phyloP scores from a whole-genome alignment of 495 filamentous ascomycete species.

The Oleoguttula mirabilis region DNA sequence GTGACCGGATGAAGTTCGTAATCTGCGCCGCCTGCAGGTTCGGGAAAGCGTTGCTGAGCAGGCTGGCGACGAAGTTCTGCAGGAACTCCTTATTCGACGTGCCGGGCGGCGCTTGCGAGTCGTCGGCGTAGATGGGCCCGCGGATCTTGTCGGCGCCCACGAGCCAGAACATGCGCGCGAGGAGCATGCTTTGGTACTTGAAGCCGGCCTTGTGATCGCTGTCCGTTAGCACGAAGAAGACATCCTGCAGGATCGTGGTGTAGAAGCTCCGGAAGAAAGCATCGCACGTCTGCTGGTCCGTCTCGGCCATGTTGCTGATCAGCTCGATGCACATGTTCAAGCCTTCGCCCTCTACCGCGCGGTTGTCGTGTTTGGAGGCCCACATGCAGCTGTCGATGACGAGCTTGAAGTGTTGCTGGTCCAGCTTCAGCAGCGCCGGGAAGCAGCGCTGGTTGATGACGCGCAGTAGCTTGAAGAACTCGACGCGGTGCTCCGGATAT shows the following conservation, averaged over 20 bases:
- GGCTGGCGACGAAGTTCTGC: conserved; percentile 64
- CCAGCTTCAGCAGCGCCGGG: conserved; percentile 79
- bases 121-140: conserved; percentile 72
- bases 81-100: conserved; percentile 87
- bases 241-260: conserved; percentile 86
- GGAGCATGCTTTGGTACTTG: conserved; percentile 86
- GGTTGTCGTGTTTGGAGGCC: conserved; percentile 99
- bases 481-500: conserved; percentile 93
- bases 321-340: conserved; percentile 97
- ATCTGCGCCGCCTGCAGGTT: conserved; percentile 89
- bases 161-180: conserved; percentile 94
- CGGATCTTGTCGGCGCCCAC: conserved; percentile 75
- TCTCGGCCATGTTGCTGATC: conserved; percentile 93
- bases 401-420: conserved; percentile 94
- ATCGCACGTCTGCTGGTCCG: conserved; percentile 70
- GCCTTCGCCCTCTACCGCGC: conserved; percentile 94
- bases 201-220: conserved; percentile 98
- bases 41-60: conserved; percentile 84
- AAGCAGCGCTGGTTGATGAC: conserved; percentile 96
- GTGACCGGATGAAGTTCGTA: conserved; percentile 68
- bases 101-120: conserved; percentile 69
- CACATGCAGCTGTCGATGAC: conserved; percentile 99
- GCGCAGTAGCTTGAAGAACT: conserved; percentile 93
- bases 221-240: conserved; percentile 96
- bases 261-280: conserved; percentile 97